These are phyloP conservation scores for Alternaria brassicae DNA, from an alignment of 2,329 filamentous ascomycete species.

Conservation along the genomic window DNA sequence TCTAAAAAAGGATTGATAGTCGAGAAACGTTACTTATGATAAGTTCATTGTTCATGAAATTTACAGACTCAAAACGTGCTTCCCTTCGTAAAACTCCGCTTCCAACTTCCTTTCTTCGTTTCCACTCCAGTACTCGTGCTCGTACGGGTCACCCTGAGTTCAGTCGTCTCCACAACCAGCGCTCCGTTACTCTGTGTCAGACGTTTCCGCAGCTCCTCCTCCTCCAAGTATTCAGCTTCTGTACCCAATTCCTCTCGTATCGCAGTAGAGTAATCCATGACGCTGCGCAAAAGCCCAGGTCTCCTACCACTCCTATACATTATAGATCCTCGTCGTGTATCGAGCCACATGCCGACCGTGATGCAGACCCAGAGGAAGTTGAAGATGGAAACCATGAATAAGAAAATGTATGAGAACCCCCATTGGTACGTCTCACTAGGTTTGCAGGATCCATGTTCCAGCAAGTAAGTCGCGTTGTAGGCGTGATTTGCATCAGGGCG, in stretches of 20 bases:
- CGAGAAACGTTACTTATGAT: not conserved
- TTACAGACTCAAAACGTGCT: constrained; percentile 37
- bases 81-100: constrained; percentile 32
- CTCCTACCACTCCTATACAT: constrained; percentile 41
- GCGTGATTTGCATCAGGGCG: constrained; percentile 23
- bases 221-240: constrained; percentile 25
- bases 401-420: constrained; percentile 48
- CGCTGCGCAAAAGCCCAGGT: constrained; percentile 39
- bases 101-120: constrained; percentile 23
- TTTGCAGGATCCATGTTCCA: constrained; percentile 37
- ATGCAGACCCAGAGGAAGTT: constrained; percentile 44
- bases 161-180: constrained; percentile 33
- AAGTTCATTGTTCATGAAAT: not conserved
- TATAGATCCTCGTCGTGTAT: constrained; percentile 34
- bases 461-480: constrained; percentile 29
- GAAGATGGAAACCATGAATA: constrained; percentile 46
- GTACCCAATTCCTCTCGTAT: constrained; percentile 39
- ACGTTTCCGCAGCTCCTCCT: constrained; percentile 30
- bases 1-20: not conserved
- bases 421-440: constrained; percentile 44
- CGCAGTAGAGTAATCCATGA: constrained; percentile 37
- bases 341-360: constrained; percentile 46
- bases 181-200: constrained; percentile 31
- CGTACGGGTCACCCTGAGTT: constrained; percentile 34
- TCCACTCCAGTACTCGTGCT: constrained; percentile 8